These are phyloP conservation scores for Nakazawaea molendinolei DNA, from an alignment of 805 yeast genomes.

Conservation along the genomic window DNA sequence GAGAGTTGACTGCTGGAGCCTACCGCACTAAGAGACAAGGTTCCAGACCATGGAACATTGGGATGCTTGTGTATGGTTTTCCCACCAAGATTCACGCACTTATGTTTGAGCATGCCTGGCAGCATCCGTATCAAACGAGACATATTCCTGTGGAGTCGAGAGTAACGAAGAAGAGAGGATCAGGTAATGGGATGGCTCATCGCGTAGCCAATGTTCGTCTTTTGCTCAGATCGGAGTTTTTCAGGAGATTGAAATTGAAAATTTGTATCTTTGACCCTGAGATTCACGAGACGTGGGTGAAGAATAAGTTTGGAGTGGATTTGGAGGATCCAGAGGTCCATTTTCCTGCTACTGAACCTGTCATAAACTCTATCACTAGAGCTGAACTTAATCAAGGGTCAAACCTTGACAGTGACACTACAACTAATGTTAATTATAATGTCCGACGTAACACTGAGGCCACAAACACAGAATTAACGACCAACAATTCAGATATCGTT, in stretches of 20 bases:
- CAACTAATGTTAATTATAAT: no score
- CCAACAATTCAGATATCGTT: no score
- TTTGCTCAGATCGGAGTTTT: constrained; percentile 36
- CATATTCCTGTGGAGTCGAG: constrained; percentile 40
- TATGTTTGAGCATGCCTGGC: constrained; percentile 84
- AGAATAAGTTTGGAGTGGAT: constrained; percentile 28
- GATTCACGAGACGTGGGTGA: constrained; percentile 27
- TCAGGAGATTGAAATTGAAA: constrained; percentile 36
- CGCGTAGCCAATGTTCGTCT: constrained; percentile 41
- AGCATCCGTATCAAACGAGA: constrained; percentile 61
- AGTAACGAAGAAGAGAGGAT: constrained; percentile 28
- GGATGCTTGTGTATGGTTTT: constrained; percentile 59
- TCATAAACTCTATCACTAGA: no score
- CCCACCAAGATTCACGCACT: constrained; percentile 64
- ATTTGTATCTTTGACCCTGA: constrained; percentile 37
- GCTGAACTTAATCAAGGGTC: no score
- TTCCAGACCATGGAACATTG: constrained; percentile 71
- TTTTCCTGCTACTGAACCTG: no score
- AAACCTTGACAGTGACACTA: no score
- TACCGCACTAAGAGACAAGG: constrained; percentile 51
- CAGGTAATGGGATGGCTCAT: constrained; percentile 36
- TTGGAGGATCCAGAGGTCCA: no score
- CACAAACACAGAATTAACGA: no score
- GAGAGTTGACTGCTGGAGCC: constrained; percentile 56
- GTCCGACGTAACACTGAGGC: no score